These are phyloP conservation scores for Micractinium sp. DNA, from an alignment of 139 green algal genomes.

Conservation along the genomic window DNA sequence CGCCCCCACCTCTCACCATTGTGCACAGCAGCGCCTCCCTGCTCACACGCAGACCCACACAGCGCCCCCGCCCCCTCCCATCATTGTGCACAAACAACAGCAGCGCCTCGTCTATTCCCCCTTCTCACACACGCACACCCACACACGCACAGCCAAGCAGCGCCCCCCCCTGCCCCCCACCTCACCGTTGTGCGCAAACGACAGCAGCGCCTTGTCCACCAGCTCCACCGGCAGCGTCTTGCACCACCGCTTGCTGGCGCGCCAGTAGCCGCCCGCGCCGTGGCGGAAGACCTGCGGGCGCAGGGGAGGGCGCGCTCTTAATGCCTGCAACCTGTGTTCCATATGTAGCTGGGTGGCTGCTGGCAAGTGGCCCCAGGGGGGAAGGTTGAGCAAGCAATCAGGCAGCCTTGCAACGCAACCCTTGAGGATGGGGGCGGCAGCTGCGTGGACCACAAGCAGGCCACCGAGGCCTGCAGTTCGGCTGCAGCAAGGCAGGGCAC, in stretches of 20 bases:
- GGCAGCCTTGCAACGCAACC: not conserved
- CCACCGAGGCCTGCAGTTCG: not conserved
- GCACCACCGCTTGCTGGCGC: constrained; percentile 74
- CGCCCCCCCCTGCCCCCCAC: not conserved
- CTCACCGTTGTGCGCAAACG: constrained; percentile 79
- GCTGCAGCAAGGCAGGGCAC: not conserved
- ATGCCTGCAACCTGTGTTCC: too few relatives aligned
- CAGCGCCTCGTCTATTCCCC: not conserved
- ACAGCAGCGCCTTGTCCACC: constrained; percentile 68
- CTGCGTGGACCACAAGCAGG: not conserved
- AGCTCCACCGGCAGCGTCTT: constrained; percentile 67
- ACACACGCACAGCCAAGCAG: not conserved
- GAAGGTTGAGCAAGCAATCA: not conserved
- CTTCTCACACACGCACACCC: not conserved
- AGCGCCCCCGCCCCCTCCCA: not conserved
- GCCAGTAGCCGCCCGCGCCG: not conserved
- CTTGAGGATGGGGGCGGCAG: not conserved
- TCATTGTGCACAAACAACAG: constrained; percentile 60
- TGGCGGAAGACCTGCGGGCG: not conserved
- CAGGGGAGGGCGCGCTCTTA: not conserved
- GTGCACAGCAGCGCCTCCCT: not conserved
- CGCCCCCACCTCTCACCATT: not conserved
- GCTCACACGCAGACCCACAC: too few relatives aligned
- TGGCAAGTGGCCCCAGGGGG: not conserved
- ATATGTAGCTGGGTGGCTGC: too few relatives aligned